Base-by-base conservation (phyloP, 2,329 filamentous ascomycete genomes). In the Hirsutella rhossiliensis region DNA sequence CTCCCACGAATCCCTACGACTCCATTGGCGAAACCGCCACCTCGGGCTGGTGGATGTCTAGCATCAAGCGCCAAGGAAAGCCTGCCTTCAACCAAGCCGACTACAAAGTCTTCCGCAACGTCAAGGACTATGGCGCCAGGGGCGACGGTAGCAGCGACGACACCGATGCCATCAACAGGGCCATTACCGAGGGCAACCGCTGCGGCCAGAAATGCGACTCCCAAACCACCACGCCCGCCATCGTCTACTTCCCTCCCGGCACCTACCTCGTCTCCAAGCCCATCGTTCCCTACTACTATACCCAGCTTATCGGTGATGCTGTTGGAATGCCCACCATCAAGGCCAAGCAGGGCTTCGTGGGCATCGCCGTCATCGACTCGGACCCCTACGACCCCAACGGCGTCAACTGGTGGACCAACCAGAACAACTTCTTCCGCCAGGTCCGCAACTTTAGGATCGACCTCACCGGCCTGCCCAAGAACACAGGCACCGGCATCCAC, bases 211-310 rank as follows among this genome's bases (percentile, higher is more conserved):
- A 79, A 49, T 97, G 90, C 59, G 84, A 92, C 59, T 94, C 87
- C 2, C 78, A 76, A 29, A 97, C 90, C 3, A 76, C 76, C n/a
- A 78, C 80, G 1, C 90, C 90, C 0, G 90, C 87, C 23, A 68
- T 97, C 13, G 79, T 97, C 43, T 97, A 94, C 70, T 94, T 97
- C 69, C 89, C 88, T 34, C 72, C 86, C 11, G 89, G 90, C 51
- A 94, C 80, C 45, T 97, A 96, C 58, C 57, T 84, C 17, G 81
- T 97, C 54, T 87, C 80, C 59, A 75, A 71, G 56, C 86, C 90
- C 19, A 78, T 97, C 52, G 66, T 88, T 42, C 83, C 88, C 61
- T 83, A 82, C 63, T 97, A 97, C 72, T 95, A 95, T 69, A 94
- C 89, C 11, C 88, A 96, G 62, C 78, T 97, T 48, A 72, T 96